Conservation (phyloP, 768 basidiomycete species). For the Gyrodon lividus region DNA sequence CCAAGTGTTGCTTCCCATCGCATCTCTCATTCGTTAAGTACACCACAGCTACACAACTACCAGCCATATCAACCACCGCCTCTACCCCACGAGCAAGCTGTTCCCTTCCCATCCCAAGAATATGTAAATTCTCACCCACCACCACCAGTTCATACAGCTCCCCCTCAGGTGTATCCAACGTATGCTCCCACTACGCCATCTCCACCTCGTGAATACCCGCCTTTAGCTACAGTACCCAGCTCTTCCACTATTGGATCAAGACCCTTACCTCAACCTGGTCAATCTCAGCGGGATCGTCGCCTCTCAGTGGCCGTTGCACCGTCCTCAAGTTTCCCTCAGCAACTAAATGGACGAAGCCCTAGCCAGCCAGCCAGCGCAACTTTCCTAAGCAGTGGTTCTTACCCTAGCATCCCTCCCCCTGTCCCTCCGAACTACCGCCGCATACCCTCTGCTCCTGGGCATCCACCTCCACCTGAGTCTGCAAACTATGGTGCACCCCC, state of each 20-base stretch:
- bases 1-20: conserved; percentile 15
- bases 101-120: conserved; percentile 26
- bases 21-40: conserved; percentile 29
- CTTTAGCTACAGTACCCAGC: conserved; percentile 1
- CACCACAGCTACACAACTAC: conserved; percentile 27
- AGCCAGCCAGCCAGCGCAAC: conserved; percentile 8
- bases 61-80: conserved; percentile 21
- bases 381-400: conserved; percentile 17
- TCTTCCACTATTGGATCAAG: conserved; percentile 23
- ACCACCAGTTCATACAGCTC: conserved; percentile 22
- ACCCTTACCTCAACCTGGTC: conserved; percentile 33
- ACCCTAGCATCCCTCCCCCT: conserved; percentile 14
- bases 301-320: conserved; percentile 28
- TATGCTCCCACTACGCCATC: conserved; percentile 20
- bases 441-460: conserved; percentile 24
- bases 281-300: conserved; percentile 29
- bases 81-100: conserved; percentile 18
- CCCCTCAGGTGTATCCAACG: conserved; percentile 25
- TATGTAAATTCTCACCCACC: conserved; percentile 17
- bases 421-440: conserved; percentile 36
- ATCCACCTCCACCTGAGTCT: conserved; percentile 25
- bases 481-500: conserved; percentile 18
- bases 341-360: conserved; percentile 9
- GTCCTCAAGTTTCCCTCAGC: conserved; percentile 34
- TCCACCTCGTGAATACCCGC: conserved; percentile 23